These are phyloP conservation scores for Whalleya microplaca DNA, from an alignment of 2,329 filamentous ascomycete genomes.

Conservation along the genomic window DNA sequence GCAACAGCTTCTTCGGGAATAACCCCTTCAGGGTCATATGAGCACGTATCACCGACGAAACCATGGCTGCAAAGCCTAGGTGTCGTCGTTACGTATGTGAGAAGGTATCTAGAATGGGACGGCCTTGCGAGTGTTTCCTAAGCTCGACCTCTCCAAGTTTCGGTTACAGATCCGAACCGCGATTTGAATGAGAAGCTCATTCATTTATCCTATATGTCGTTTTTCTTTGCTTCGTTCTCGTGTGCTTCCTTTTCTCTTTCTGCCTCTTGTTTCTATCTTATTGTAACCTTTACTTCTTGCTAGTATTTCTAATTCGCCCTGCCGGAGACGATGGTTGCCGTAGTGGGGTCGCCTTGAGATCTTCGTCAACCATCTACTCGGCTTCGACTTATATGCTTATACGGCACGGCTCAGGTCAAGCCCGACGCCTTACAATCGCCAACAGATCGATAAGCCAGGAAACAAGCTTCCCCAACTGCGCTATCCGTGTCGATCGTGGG, in stretches of 20 bases:
- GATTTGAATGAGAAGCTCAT: constrained; percentile 6
- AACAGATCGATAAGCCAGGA: not conserved
- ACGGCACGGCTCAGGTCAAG: constrained; percentile 2
- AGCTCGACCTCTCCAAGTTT: constrained; percentile 3
- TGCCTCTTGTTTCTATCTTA: constrained; percentile 8
- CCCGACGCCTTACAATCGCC: not conserved
- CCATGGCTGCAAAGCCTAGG: constrained; percentile 20
- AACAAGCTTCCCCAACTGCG: not conserved
- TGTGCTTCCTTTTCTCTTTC: constrained; percentile 7
- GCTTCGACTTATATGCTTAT: constrained; percentile 9
- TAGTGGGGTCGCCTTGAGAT: constrained; percentile 14
- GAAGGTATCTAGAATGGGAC: constrained; percentile 14
- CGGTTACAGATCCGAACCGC: not conserved
- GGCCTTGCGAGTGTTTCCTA: constrained; percentile 22
- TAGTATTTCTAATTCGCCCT: constrained; percentile 9
- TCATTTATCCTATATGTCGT: constrained; percentile 15
- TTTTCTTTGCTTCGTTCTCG: constrained; percentile 2
- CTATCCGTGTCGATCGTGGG: not conserved
- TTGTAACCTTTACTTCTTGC: not conserved
- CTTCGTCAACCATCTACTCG: not conserved
- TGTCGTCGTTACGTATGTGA: constrained; percentile 5
- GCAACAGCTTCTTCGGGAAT: constrained; percentile 4
- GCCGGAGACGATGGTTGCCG: constrained; percentile 23
- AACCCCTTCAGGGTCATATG: constrained; percentile 11
- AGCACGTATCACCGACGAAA: constrained; percentile 14